Evolutionary conservation across 2,329 filamentous ascomycete species (phyloP).

Genomic region (Tolypocladium pustulatum): DNA sequence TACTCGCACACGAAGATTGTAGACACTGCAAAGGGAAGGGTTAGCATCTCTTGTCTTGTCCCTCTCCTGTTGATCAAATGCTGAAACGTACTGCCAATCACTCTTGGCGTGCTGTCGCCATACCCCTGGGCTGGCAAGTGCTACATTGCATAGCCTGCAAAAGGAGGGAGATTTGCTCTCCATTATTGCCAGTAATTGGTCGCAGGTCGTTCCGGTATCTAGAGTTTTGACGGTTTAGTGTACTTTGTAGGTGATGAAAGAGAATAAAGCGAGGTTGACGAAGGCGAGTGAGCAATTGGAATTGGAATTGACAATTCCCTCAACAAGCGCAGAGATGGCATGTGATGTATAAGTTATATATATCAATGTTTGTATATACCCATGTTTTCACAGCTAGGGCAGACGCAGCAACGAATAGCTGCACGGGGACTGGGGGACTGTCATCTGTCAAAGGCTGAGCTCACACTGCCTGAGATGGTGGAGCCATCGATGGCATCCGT

Average conservation of each 20-base stretch:
- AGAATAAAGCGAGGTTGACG: background rate
- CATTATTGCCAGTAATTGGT: background rate
- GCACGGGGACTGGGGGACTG: too few relatives aligned
- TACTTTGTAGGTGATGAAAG: background rate
- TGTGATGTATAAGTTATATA: background rate
- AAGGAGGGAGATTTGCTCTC: background rate
- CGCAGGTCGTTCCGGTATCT: background rate
- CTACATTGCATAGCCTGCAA: background rate
- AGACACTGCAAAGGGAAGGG: slow-evolving; percentile 8
- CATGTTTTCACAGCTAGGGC: background rate
- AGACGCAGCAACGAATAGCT: background rate
- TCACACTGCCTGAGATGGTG: background rate
- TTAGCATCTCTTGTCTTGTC: background rate
- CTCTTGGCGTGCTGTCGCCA: background rate
- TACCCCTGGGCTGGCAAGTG: background rate
- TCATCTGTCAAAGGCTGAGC: background rate
- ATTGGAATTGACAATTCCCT: background rate
- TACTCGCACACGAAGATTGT: slow-evolving; percentile 12
- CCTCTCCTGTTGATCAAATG: background rate
- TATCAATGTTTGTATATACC: background rate
- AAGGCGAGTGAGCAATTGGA: background rate
- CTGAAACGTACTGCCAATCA: background rate
- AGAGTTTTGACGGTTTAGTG: background rate
- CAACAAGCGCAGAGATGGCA: background rate
- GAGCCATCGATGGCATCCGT: background rate